A percentile compares a stretch with the other conserved stretches of the same genome.
Conservation (phyloP, 2,329 filamentous ascomycete species). For the Periconia macrospinosa region DNA sequence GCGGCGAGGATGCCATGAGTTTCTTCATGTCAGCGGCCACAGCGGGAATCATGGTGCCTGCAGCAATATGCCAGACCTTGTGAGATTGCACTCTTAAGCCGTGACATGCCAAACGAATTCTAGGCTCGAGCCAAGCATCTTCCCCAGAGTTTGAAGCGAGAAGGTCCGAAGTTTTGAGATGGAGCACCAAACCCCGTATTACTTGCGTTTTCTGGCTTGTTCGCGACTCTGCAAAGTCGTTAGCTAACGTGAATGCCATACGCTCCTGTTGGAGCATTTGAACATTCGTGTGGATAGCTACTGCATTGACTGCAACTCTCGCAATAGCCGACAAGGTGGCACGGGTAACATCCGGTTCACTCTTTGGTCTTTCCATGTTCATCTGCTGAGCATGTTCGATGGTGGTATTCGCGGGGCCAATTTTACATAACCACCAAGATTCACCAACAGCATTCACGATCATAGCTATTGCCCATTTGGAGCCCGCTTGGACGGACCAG, state of each 20-base stretch:
- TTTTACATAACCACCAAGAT: conserved; percentile 42
- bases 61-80: conserved; percentile 45
- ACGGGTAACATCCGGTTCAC: conserved; percentile 25
- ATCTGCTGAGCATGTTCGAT: conserved; percentile 34
- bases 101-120: conserved; percentile 34
- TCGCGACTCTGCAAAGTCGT: conserved; percentile 18
- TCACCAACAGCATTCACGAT: conserved; percentile 38
- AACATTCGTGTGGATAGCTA: conserved; percentile 32
- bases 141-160: conserved; percentile 22
- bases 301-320: conserved; percentile 40
- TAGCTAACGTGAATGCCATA: conserved; percentile 21
- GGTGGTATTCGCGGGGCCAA: conserved; percentile 23
- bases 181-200: conserved; percentile 30
- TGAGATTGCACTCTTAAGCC: conserved; percentile 29
- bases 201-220: conserved; percentile 7
- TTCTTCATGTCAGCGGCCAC: conserved; percentile 40
- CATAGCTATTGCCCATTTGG: conserved; percentile 72
- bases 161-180: conserved; percentile 31
- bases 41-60: conserved; percentile 41
- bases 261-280: conserved; percentile 26
- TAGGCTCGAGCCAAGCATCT: conserved; percentile 30
- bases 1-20: conserved; percentile 49
- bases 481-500: conserved; percentile 57
- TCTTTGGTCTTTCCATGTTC: conserved; percentile 22
- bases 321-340: conserved; percentile 38